Percentiles rank a stretch among this genome's conserved stretches.
These are phyloP conservation scores for Solanum hybrid DNA, from an alignment of 305 asterid genomes.

Conservation along the genomic window DNA sequence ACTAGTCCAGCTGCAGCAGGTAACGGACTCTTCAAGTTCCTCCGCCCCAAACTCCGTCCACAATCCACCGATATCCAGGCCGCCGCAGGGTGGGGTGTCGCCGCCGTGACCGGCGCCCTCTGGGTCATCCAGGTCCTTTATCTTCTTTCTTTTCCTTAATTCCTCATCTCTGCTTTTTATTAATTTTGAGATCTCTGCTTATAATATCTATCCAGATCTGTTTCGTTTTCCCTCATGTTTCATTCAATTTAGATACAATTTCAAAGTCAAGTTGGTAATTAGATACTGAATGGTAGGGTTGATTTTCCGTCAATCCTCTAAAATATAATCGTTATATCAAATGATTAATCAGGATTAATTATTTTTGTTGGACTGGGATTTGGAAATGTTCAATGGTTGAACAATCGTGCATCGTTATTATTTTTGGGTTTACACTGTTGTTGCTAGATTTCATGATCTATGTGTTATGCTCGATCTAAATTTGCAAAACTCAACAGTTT, in stretches of 20 bases:
- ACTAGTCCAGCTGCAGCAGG: conserved; percentile 35
- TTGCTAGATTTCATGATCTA: not conserved
- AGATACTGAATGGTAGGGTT: not conserved
- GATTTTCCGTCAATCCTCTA: not conserved
- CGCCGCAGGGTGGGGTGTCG: conserved; percentile 69
- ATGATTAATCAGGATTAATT: not conserved
- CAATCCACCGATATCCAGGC: conserved; percentile 51
- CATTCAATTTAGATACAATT: not conserved
- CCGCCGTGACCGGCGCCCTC: conserved; percentile 54
- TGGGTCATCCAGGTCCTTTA: conserved; percentile 56
- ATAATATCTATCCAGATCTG: not conserved
- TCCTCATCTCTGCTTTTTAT: not conserved
- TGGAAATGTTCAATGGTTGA: not conserved
- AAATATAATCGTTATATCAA: no score
- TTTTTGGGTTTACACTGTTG: not conserved
- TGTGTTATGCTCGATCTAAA: not conserved
- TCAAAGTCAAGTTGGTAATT: not conserved
- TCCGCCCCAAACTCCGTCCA: conserved; percentile 29
- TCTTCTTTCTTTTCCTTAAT: not conserved
- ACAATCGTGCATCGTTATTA: not conserved
- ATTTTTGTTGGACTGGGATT: not conserved
- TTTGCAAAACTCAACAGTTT: not conserved
- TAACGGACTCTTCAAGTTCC: conserved; percentile 30
- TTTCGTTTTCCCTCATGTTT: not conserved
- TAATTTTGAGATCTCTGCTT: conserved; percentile 1